Percentiles rank a stretch among this genome's conserved stretches.
Conservation (phyloP, 495 filamentous ascomycete species). For the Astrothelium macrocarpum region DNA sequence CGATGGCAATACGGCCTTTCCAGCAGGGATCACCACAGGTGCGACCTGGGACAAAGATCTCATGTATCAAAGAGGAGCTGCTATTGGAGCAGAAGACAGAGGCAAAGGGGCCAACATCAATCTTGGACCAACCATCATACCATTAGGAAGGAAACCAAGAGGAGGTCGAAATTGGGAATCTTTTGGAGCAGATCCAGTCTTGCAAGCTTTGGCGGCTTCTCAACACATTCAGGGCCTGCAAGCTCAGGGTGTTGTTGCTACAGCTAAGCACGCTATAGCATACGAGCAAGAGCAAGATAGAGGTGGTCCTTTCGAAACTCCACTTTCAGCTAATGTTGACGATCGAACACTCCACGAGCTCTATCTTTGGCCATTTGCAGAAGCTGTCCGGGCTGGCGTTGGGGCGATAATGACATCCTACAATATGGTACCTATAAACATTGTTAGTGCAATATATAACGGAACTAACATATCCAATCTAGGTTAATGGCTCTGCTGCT, state of each 20-base stretch:
- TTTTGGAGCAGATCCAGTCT: constrained; percentile 30
- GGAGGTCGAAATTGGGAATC: constrained; percentile 79
- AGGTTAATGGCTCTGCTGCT: constrained; percentile 60
- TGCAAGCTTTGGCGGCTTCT: constrained; percentile 29
- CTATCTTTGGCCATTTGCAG: constrained; percentile 80
- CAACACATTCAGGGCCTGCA: constrained; percentile 29
- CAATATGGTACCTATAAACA: constrained; percentile 32
- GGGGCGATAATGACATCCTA: constrained; percentile 72
- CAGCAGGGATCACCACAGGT: constrained; percentile 28
- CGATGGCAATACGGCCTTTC: constrained; percentile 29
- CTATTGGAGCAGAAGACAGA: constrained; percentile 27
- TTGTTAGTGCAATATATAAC: background rate
- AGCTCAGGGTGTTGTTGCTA: constrained; percentile 28
- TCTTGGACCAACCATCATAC: constrained; percentile 79
- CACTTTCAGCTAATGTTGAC: constrained; percentile 57
- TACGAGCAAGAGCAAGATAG: constrained; percentile 35
- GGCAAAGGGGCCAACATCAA: constrained; percentile 55
- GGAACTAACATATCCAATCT: constrained; percentile 19
- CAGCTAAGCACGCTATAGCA: constrained; percentile 27
- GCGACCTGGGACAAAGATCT: constrained; percentile 29
- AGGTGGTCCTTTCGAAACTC: constrained; percentile 36
- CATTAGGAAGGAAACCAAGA: constrained; percentile 35
- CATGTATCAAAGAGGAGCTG: constrained; percentile 24
- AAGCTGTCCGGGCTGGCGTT: constrained; percentile 32
- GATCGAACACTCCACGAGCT: constrained; percentile 88